A percentile compares a stretch with the other conserved stretches of the same genome.
Conservation (phyloP, 495 filamentous ascomycete genomes). For the Penicillium parvum region DNA sequence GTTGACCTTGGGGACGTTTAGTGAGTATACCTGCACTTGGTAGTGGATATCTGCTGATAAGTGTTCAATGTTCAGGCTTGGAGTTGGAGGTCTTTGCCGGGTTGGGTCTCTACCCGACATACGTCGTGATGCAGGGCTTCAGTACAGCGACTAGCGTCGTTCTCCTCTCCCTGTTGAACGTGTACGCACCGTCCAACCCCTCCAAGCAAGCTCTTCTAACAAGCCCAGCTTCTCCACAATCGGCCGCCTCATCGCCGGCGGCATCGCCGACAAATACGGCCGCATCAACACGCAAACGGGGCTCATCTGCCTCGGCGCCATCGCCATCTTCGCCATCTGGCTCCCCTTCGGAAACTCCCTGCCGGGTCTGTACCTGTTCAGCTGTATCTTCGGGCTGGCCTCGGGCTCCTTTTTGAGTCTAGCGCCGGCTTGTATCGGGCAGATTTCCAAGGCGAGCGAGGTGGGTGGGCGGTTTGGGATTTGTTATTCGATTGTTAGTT, state of each 20-base stretch:
- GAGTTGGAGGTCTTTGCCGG: conserved; percentile 51
- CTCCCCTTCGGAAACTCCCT: conserved; percentile 51
- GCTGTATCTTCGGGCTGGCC: conserved; percentile 57
- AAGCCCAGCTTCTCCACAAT: conserved; percentile 32
- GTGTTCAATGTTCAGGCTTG: conserved; percentile 25
- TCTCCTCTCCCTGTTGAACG: conserved; percentile 31
- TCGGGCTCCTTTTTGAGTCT: conserved; percentile 60
- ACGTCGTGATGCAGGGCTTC: conserved; percentile 39
- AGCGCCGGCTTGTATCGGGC: conserved; percentile 58
- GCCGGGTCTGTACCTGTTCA: conserved; percentile 50
- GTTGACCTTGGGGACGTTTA: conserved; percentile 35
- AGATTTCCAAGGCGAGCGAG: conserved; percentile 57
- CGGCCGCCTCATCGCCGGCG: conserved; percentile 67
- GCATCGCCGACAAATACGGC: conserved; percentile 64
- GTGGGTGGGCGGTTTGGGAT: conserved; percentile 66
- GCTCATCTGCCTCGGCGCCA: conserved; percentile 39
- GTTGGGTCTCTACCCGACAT: conserved; percentile 49
- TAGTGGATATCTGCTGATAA: conserved; percentile 18
- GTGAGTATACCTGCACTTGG: conserved; percentile 14
- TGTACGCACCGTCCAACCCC: conserved; percentile 16
- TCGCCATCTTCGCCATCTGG: conserved; percentile 54
- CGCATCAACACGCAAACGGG: conserved; percentile 55
- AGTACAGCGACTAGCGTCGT: conserved; percentile 30
- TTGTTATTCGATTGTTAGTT: conserved; percentile 59
- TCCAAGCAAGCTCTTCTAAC: background rate